Percentiles rank a stretch among this genome's conserved stretches.
Conservation (phyloP, 2,329 filamentous ascomycete genomes). For the Chaetomiaceae sp. region DNA sequence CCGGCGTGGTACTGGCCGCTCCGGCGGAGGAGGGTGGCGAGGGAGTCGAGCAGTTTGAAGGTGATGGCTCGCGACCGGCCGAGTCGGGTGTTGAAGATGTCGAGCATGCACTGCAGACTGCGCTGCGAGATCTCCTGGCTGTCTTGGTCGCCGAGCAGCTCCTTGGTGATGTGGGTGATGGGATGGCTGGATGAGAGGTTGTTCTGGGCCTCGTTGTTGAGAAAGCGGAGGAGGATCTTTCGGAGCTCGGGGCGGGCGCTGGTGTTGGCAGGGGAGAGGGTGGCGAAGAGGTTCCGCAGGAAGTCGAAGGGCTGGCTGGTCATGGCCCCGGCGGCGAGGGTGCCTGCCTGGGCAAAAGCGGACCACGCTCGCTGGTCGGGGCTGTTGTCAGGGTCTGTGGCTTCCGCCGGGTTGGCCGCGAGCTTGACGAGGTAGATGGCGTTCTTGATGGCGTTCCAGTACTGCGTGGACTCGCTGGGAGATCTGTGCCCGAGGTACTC, state of each 20-base stretch:
- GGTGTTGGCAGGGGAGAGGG: slow-evolving; percentile 26
- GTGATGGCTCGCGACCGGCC: slow-evolving; percentile 24
- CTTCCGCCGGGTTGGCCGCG: slow-evolving; percentile 18
- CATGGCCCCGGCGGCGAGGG: slow-evolving; percentile 24
- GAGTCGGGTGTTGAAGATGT: slow-evolving; percentile 25
- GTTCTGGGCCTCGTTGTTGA: slow-evolving; percentile 23
- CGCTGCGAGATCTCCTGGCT: slow-evolving; percentile 27
- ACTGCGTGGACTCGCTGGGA: slow-evolving; percentile 19
- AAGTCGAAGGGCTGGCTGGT: slow-evolving; percentile 26
- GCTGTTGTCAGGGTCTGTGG: slow-evolving; percentile 10
- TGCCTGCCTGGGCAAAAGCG: slow-evolving; percentile 23
- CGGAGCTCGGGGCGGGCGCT: slow-evolving; percentile 26
- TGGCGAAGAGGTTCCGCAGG: slow-evolving; percentile 26
- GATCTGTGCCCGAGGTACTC: slow-evolving; percentile 24
- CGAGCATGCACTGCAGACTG: slow-evolving; percentile 27
- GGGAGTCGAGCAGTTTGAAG: slow-evolving; percentile 27
- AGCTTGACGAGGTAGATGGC: slow-evolving; percentile 27
- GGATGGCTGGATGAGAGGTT: slow-evolving; percentile 24
- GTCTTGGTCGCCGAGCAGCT: slow-evolving; percentile 21
- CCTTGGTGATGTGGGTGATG: slow-evolving; percentile 25
- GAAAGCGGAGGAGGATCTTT: slow-evolving; percentile 24
- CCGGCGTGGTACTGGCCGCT: slow-evolving; percentile 26
- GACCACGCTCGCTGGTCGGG: slow-evolving; percentile 23
- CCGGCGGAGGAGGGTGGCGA: slow-evolving; percentile 25
- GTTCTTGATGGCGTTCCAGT: slow-evolving; percentile 26